phyloP scores from a whole-genome alignment of 352 stramenopile genomes.

The Pseudoperonospora humuli region DNA sequence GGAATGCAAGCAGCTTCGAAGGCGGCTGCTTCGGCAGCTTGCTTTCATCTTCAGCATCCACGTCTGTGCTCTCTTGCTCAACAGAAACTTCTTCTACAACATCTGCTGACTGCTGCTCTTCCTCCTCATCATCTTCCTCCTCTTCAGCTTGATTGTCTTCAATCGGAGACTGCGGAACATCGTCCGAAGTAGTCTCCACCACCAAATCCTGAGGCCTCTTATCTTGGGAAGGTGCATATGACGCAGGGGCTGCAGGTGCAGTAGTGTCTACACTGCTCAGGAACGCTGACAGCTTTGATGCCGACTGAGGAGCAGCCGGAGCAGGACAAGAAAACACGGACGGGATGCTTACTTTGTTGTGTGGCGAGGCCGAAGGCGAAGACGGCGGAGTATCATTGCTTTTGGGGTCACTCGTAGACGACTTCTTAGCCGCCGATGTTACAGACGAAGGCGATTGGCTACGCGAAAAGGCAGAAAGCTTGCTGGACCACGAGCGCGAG shows the following conservation, averaged over 20 bases:
- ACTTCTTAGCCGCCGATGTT: conserved; percentile 19
- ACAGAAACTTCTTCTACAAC: conserved; percentile 11
- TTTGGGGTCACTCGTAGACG: conserved; percentile 11
- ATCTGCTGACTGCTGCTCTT: conserved; percentile 5
- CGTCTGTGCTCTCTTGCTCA: conserved; percentile 6
- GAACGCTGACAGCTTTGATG: conserved; percentile 58
- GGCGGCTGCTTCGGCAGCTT: conserved; percentile 19
- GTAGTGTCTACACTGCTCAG: conserved; percentile 47
- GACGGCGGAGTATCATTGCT: conserved; percentile 15
- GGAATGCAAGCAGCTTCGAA: conserved; percentile 48
- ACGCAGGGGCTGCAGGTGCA: conserved; percentile 2
- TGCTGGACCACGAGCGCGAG: conserved; percentile 51
- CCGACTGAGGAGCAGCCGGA: conserved; percentile 17
- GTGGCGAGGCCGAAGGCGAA: conserved; percentile 21
- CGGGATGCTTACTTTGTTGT: conserved; percentile 24
- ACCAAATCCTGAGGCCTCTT: conserved; percentile 5
- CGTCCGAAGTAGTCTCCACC: conserved; percentile 18
- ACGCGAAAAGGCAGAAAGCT: conserved; percentile 52
- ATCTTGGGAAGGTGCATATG: conserved; percentile 14
- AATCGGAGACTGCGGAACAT: conserved; percentile 6
- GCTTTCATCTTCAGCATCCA: conserved; percentile 9
- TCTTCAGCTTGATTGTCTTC: conserved; percentile 26
- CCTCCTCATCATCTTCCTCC: conserved; percentile 15
- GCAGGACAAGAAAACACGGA: conserved; percentile 25
- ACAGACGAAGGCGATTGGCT: conserved; percentile 34